Evolutionary conservation across 2,329 filamentous ascomycete species (phyloP).

Genomic region (Alternaria hordeiaustralica): DNA sequence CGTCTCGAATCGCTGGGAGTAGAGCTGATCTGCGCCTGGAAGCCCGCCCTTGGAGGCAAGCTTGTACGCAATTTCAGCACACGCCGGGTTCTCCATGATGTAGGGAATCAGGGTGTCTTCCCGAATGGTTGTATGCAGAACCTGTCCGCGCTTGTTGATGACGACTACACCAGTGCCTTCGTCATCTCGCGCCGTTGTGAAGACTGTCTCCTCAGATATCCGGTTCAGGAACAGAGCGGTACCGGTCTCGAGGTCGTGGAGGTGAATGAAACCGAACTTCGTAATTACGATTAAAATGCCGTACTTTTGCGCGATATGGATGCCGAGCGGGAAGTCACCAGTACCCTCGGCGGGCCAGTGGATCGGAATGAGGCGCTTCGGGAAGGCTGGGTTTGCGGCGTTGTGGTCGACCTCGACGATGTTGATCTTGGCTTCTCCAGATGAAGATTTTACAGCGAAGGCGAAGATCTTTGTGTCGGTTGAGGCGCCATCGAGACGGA

Average conservation of each 20-base stretch:
- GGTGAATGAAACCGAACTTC: conserved; percentile 98
- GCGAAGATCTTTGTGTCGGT: conserved; percentile 95
- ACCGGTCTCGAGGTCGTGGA: conserved; percentile 96
- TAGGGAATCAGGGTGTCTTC: conserved; percentile 92
- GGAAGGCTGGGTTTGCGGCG: conserved; percentile 84
- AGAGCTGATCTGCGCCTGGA: conserved; percentile 91
- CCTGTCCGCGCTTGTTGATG: conserved; percentile 97
- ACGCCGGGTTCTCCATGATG: conserved; percentile 93
- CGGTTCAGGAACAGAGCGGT: conserved; percentile 99
- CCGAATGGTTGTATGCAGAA: conserved; percentile 91
- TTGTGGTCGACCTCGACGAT: conserved; percentile 97
- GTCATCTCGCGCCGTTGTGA: conserved; percentile 85
- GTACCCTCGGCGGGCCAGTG: conserved; percentile 96
- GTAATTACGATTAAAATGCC: conserved; percentile 97
- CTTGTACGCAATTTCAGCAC: conserved; percentile 92
- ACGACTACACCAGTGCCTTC: conserved; percentile 88
- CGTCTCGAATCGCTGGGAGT: conserved; percentile 90
- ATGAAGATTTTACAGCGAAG: conserved; percentile 89
- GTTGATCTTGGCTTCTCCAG: conserved; percentile 87
- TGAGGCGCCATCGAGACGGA: conserved; percentile 86
- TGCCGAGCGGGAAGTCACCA: conserved; percentile 97
- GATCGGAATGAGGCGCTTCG: conserved; percentile 96
- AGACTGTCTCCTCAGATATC: conserved; percentile 98
- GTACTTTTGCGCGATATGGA: conserved; percentile 97
- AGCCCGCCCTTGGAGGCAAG: conserved; percentile 92